phyloP scores from a whole-genome alignment of 2,329 filamentous ascomycete genomes.

The Pseudogymnoascus sp. region DNA sequence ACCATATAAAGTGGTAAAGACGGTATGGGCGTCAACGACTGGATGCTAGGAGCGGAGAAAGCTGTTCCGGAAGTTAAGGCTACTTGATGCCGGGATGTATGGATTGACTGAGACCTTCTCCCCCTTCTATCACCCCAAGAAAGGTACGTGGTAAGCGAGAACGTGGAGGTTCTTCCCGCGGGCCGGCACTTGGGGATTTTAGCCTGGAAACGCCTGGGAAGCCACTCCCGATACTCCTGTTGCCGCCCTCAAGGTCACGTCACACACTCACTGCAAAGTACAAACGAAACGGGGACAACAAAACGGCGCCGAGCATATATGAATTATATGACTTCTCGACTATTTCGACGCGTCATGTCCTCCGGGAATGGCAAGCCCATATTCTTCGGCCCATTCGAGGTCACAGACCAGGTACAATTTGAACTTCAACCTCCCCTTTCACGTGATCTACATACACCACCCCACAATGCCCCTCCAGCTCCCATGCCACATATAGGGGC shows the following conservation, averaged over 20 bases:
- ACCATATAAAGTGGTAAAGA: background rate
- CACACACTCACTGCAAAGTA: background rate
- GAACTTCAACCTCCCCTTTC: background rate
- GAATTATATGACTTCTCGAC: background rate
- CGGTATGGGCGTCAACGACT: background rate
- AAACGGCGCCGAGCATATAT: background rate
- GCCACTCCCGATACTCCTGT: background rate
- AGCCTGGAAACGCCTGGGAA: background rate
- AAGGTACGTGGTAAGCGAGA: background rate
- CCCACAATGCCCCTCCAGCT: background rate
- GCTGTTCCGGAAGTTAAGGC: background rate
- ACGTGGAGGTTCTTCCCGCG: background rate
- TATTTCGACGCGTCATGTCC: conserved; percentile 2
- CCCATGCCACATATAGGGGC: background rate
- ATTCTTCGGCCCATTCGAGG: conserved; percentile 67
- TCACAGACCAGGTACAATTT: conserved; percentile 58
- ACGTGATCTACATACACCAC: background rate
- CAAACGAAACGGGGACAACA: background rate
- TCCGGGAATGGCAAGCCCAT: conserved; percentile 33
- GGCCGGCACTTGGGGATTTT: conserved; percentile 2
- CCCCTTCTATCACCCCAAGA: no score
- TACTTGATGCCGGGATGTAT: background rate
- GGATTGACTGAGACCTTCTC: background rate
- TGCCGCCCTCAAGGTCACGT: background rate
- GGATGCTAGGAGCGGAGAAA: background rate